Evolutionary conservation across 148 eudicot genomes (phyloP), one percentile per base, ranked within the genome.

Genomic region (Amaranthus palmeri): DNA sequence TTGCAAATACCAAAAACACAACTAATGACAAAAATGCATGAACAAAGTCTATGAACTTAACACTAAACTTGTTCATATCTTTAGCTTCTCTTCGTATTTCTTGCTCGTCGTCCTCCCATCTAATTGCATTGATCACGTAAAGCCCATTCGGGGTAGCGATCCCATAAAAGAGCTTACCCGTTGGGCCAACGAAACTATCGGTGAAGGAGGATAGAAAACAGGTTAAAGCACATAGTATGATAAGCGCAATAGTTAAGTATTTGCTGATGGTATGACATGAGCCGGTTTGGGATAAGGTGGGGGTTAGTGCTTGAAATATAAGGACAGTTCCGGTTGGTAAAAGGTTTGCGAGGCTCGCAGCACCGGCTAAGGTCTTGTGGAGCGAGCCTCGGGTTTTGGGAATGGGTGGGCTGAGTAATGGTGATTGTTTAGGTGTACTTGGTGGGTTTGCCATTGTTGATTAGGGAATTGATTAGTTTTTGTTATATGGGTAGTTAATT

Each of bases 181-280:
- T 70, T 3, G 64, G 13, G 44, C 83, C 87, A 0, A 68, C 48
- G 76, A 85, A 87, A 81, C 82, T 85, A 74, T 87, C 87, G 0
- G 88, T 85, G 79, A 87, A 89, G 5, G 88, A 84, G 68, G 91
- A 81, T 45, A 89, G 73, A 71, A 87, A 85, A 76, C 88, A 89
- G 7, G 49, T 4, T 12, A 76, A 6, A 49, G 87, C 70, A 18
- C 83, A 86, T 49, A 75, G 13, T 0, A 12, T 69, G 14, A 84
- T 69, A 4, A 88, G 85, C n/a, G 18, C 40, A 0, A 58, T 56
- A 0, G 87, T 84, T 57, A 88, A 82, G 78, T 71, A 77, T 56
- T 61, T 77, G 70, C 84, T 77, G 51, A 74, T 14, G 0, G 48
- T 7, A 1, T 75, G 74, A 55, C 87, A 88, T 6, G 68, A 46